Evolutionary conservation across 2,329 filamentous ascomycete genomes (phyloP).

Genomic region (Calonectria henricotiae): DNA sequence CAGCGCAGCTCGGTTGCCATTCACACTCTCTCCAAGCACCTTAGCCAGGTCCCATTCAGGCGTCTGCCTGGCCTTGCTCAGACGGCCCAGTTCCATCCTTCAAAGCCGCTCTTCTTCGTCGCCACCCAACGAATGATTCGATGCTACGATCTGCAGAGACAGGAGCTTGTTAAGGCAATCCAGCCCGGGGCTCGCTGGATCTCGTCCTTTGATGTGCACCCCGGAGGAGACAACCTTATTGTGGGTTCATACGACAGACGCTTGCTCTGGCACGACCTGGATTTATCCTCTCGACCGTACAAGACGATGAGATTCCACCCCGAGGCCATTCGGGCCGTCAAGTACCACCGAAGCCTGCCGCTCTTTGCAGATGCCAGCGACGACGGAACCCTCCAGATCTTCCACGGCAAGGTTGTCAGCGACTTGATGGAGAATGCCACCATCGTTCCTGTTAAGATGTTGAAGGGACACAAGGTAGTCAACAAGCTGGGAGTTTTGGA

Average conservation of each 20-base stretch:
- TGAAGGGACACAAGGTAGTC: slow-evolving; percentile 90
- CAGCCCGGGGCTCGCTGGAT: slow-evolving; percentile 96
- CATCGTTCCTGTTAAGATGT: slow-evolving; percentile 95
- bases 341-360: slow-evolving; percentile 86
- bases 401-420: slow-evolving; percentile 95
- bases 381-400: slow-evolving; percentile 94
- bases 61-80: slow-evolving; percentile 83
- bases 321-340: slow-evolving; percentile 91
- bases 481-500: slow-evolving; percentile 92
- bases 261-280: slow-evolving; percentile 96
- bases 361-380: slow-evolving; percentile 96
- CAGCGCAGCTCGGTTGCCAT: slow-evolving; percentile 89
- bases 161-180: slow-evolving; percentile 93
- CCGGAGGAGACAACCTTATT: slow-evolving; percentile 93
- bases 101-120: slow-evolving; percentile 93
- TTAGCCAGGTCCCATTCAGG: slow-evolving; percentile 95
- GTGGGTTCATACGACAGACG: slow-evolving; percentile 96
- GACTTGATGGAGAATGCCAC: slow-evolving; percentile 97
- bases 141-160: slow-evolving; percentile 92
- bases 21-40: slow-evolving; percentile 94
- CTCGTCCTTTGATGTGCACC: slow-evolving; percentile 92
- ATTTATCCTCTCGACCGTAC: slow-evolving; percentile 91
- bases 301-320: slow-evolving; percentile 97
- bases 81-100: slow-evolving; percentile 94
- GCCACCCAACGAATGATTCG: slow-evolving; percentile 95